Evolutionary conservation across 176 grass and related monocot genomes (phyloP).

Genomic region (Avena sativa): DNA sequence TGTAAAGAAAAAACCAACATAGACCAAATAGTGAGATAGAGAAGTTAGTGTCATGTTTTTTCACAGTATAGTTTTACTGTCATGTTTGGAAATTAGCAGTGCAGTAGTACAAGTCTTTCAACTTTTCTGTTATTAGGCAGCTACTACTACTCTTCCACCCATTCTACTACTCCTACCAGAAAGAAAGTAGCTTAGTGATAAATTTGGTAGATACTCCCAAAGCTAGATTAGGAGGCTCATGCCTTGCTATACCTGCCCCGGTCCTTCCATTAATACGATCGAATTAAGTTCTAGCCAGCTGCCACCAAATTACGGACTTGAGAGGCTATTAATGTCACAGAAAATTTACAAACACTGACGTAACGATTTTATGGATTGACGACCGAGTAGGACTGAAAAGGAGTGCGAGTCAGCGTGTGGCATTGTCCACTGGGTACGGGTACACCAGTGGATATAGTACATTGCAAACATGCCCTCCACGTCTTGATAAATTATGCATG

Average conservation of each 20-base stretch:
- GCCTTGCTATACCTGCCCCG: background rate
- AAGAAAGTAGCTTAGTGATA: too few relatives aligned
- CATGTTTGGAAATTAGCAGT: too few relatives aligned
- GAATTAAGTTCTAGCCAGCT: slow-evolving; percentile 3
- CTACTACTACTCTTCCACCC: too few relatives aligned
- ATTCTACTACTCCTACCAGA: too few relatives aligned
- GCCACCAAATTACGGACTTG: background rate
- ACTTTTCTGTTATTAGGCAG: too few relatives aligned
- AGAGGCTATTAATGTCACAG: slow-evolving; percentile 8
- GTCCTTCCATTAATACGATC: slow-evolving; percentile 21
- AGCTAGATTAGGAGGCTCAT: too few relatives aligned
- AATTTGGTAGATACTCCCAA: too few relatives aligned
- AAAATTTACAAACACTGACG: slow-evolving; percentile 13
- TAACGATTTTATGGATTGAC: background rate
- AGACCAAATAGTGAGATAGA: too few relatives aligned
- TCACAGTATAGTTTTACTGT: too few relatives aligned
- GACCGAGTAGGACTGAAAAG: background rate
- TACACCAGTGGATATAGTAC: background rate
- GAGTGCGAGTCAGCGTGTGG: background rate
- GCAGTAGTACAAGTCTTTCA: too few relatives aligned
- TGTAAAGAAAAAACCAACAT: too few relatives aligned
- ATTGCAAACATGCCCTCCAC: background rate
- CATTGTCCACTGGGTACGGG: background rate
- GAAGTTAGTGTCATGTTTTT: too few relatives aligned
- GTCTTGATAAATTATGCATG: background rate